Base-by-base conservation (phyloP, 2,329 filamentous ascomycete genomes). In the Furcasterigmium sp. region DNA sequence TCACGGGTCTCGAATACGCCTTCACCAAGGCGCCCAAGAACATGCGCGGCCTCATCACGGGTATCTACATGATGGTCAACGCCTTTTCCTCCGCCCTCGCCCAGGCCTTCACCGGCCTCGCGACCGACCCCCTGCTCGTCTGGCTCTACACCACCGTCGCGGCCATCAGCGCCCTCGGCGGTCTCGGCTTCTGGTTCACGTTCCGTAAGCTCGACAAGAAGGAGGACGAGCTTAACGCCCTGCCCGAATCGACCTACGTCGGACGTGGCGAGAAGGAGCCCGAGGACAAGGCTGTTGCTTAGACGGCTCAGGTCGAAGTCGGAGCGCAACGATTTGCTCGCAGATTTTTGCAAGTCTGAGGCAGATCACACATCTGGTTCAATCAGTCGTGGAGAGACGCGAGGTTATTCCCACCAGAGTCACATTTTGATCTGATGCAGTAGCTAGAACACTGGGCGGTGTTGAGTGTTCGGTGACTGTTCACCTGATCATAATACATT, bases 131-230 rank as follows among this genome's bases (percentile, higher is more conserved):
- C 0, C 57, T 81, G n/a, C 63, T 84, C 4, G 72, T 78, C 0
- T 84, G 79, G 78, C 78, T 84, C 56, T 86, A 85, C 56, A 72
- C 65, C 3, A 61, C 72, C 6, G 72, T 82, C 18, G 77, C 79
- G 3, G 67, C 82, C 35, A 58, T 84, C 38, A 73, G 80, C 0
- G 72, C 73, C 32, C 30, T 80, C 5, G 79, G 78, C 39, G 78
- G 76, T 4, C 47, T 73, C 2, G 63, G 69, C 2, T 85, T 86
- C 64, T 85, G 80, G 77, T 55, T 76, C 49, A 74, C 68, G 44
- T 82, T 81, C 61, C 61, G 70, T 17, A 62, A 68, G 4, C 62
- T 80, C 3, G 82, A 85, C 54, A 63, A 57, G 45, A 66, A 77
- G 53, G 82, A 86, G 52, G 82, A 85, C 56, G 64, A 67, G 20